phyloP scores from a whole-genome alignment of 768 basidiomycete species.

The Auriscalpium vulgare region DNA sequence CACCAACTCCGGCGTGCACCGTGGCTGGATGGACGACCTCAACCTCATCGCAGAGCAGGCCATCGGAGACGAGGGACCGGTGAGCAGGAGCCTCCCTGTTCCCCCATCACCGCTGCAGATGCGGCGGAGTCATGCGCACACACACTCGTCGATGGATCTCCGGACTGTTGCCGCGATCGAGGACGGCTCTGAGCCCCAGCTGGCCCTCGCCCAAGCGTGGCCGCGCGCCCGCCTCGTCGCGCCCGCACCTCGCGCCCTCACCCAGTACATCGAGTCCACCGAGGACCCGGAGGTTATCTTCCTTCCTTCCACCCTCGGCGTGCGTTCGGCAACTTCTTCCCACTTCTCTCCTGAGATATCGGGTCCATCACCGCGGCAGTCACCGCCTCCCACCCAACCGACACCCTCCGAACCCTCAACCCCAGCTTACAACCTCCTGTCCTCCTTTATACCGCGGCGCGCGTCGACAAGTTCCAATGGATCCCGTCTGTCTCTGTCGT shows the following conservation, averaged over 20 bases:
- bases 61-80: conserved; percentile 3
- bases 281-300: conserved; percentile 44
- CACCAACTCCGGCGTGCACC: conserved; percentile 35
- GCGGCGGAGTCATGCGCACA: not conserved
- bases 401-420: conserved; percentile 26
- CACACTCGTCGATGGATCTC: conserved; percentile 9
- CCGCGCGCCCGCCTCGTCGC: conserved; percentile 50
- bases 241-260: conserved; percentile 67
- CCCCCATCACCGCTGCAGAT: conserved; percentile 7
- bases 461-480: conserved; percentile 10
- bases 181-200: not conserved
- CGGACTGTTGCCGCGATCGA: not conserved
- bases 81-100: conserved; percentile 26
- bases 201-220: not conserved
- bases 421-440: conserved; percentile 55
- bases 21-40: conserved; percentile 60
- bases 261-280: conserved; percentile 60
- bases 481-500: not conserved
- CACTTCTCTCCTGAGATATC: conserved; percentile 15
- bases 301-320: conserved; percentile 65
- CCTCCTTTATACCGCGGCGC: conserved; percentile 35
- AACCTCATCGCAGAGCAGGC: conserved; percentile 33
- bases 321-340: conserved; percentile 29
- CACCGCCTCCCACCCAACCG: not conserved
- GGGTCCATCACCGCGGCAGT: not conserved